Evolutionary conservation across 1,284 basidiomycete species (phyloP).

Genomic region (Cronartium quercuum): DNA sequence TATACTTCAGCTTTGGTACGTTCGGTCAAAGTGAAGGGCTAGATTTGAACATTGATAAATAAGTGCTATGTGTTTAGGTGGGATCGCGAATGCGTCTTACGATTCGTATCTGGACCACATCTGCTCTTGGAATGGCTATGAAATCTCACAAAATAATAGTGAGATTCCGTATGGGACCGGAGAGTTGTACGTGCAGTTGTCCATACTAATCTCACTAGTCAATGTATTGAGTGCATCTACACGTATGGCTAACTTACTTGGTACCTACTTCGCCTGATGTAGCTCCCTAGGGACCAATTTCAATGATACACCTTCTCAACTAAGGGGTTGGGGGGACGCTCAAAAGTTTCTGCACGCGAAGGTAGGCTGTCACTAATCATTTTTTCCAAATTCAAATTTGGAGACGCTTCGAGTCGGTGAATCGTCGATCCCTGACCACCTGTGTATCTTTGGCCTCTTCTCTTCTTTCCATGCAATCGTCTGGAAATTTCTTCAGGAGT

Average conservation of each 20-base stretch:
- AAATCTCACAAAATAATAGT: not conserved
- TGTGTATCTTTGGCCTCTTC: not conserved
- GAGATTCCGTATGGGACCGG: slow-evolving; percentile 27
- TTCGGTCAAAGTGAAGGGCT: not conserved
- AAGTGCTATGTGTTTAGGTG: slow-evolving; percentile 50
- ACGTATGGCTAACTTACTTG: too few relatives aligned
- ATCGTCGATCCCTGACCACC: not conserved
- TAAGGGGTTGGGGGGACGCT: slow-evolving; percentile 60
- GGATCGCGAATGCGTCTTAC: slow-evolving; percentile 61
- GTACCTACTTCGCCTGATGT: slow-evolving; percentile 27
- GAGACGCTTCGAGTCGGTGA: not conserved
- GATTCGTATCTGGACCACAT: slow-evolving; percentile 62
- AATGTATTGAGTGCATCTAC: not conserved
- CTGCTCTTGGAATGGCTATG: slow-evolving; percentile 54
- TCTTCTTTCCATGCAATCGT: too few relatives aligned
- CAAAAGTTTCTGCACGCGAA: slow-evolving; percentile 63
- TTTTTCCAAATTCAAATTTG: not conserved
- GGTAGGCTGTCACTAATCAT: slow-evolving; percentile 48
- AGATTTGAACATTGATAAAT: not conserved
- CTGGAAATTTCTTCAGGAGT: not conserved
- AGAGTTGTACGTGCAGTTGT: slow-evolving; percentile 20
- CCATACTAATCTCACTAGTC: not conserved
- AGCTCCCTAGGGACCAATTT: slow-evolving; percentile 68
- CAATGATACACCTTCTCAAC: slow-evolving; percentile 55
- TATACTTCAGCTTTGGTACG: slow-evolving; percentile 35